Percentiles rank a stretch among this genome's conserved stretches.
Evolutionary conservation across 1,139 yeast genomes (phyloP).

Genomic region (Torulaspora pretoriensis): DNA sequence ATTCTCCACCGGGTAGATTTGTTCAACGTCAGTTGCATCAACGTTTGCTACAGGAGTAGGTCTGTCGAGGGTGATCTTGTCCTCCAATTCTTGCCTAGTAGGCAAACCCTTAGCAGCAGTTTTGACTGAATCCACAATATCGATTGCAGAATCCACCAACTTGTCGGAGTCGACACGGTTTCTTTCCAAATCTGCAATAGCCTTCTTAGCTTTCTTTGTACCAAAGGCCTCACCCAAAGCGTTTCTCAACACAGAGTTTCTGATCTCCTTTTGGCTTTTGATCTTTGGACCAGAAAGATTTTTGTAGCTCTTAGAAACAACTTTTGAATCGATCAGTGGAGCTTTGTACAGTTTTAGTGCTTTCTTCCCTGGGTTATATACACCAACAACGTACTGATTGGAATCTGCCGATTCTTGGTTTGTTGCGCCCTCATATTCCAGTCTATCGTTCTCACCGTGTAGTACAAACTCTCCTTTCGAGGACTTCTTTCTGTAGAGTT

Average conservation of each 20-base stretch:
- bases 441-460: slow-evolving; percentile 73
- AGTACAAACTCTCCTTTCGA: slow-evolving; percentile 42
- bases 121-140: slow-evolving; percentile 77
- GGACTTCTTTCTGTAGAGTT: slow-evolving; percentile 55
- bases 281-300: slow-evolving; percentile 57
- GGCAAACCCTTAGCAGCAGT: slow-evolving; percentile 71
- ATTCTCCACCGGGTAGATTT: slow-evolving; percentile 67
- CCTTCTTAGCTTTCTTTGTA: slow-evolving; percentile 92
- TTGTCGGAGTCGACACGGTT: slow-evolving; percentile 83
- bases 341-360: slow-evolving; percentile 59
- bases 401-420: slow-evolving; percentile 34
- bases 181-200: slow-evolving; percentile 73
- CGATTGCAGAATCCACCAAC: slow-evolving; percentile 68
- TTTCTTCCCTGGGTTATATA: slow-evolving; percentile 60
- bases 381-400: slow-evolving; percentile 59
- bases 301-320: slow-evolving; percentile 51
- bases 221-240: slow-evolving; percentile 95
- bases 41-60: slow-evolving; percentile 78
- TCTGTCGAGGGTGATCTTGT: slow-evolving; percentile 57
- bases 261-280: slow-evolving; percentile 48
- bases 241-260: slow-evolving; percentile 59
- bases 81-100: slow-evolving; percentile 53
- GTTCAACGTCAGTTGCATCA: slow-evolving; percentile 76
- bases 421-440: slow-evolving; percentile 68
- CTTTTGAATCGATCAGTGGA: slow-evolving; percentile 53